Evolutionary conservation across 176 grass and related monocot species (phyloP), one percentile per base, ranked within the genome.

Genomic region (Carex littledalei): DNA sequence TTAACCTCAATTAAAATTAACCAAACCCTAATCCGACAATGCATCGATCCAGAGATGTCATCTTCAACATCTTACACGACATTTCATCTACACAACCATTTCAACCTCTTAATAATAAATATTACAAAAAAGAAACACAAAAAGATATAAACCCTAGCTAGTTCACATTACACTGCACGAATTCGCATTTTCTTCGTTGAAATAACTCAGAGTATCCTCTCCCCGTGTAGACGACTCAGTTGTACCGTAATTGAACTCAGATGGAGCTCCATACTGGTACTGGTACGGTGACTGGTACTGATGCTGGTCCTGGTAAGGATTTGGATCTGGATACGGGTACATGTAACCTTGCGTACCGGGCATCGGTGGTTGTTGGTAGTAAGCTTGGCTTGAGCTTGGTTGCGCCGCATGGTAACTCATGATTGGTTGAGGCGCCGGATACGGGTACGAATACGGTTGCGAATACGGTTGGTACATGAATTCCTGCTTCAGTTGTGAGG

Each of bases 341-440:
- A 81, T 85, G 10, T 84, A 81, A 84, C 39, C 21, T 21, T 81
- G 85, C 79, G 83, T 69, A 20, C 86, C 77, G 5, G 61, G 11
- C 12, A 49, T 73, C 13, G 89, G 89, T 56, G 70, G 71, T 18
- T 89, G 89, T 60, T 89, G 89, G 91, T 91, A 93, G 91, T 88
- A 96, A 1, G 94, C 92, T 31, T 91, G 82, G 87, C 94, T 96
- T 2, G 89, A 56, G 75, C 84, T 91, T 29, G 94, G 94, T 50
- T 91, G 91, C 45, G 89, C 75, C 56, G 86, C 68, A 85, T 93
- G 84, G 87, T 93, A 96, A 87, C 91, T 93, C 87, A 93, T 89
- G 87, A 91, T 85, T 29, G 91, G 89, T 81, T 89, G 93, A 82
- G 87, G 49, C 57, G 5, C 37, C 37, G 86, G 24, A 78, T 76